phyloP scores from a whole-genome alignment of 306 rosid species.

The Prosopis cineraria region DNA sequence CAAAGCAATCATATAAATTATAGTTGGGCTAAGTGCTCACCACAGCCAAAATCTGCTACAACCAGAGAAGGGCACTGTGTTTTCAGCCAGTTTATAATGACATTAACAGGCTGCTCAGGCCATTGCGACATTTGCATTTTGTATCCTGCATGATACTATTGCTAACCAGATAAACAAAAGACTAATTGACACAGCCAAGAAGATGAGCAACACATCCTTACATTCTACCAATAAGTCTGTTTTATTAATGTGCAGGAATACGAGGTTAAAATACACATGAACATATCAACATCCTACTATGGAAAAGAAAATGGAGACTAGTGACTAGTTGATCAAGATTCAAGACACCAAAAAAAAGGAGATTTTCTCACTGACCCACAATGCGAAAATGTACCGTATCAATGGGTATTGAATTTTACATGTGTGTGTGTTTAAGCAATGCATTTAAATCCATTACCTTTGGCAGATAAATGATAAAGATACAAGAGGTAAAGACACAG shows the following conservation, averaged over 20 bases:
- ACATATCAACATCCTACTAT: background rate
- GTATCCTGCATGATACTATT: slow-evolving; percentile 90
- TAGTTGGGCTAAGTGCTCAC: slow-evolving; percentile 48
- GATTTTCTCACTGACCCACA: background rate
- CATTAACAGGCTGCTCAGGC: slow-evolving; percentile 90
- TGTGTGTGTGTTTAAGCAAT: background rate
- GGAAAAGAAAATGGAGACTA: slow-evolving; percentile 2
- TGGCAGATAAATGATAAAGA: background rate
- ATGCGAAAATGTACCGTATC: background rate
- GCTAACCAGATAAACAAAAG: slow-evolving; percentile 46
- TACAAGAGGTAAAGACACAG: background rate
- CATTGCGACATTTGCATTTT: slow-evolving; percentile 88
- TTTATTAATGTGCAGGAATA: slow-evolving; percentile 7
- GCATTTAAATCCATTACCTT: background rate
- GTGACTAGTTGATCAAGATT: background rate
- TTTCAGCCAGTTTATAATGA: slow-evolving; percentile 78
- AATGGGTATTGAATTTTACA: background rate
- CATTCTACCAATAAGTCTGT: slow-evolving; percentile 3
- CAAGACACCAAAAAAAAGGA: background rate
- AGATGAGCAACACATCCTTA: slow-evolving; percentile 9
- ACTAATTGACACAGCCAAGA: slow-evolving; percentile 33
- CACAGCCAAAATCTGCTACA: slow-evolving; percentile 97
- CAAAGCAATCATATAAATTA: background rate
- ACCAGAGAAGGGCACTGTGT: slow-evolving; percentile 69
- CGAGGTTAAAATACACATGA: background rate